Evolutionary conservation across 495 filamentous ascomycete species (phyloP).

Genomic region (Hypomontagnella monticulosa): DNA sequence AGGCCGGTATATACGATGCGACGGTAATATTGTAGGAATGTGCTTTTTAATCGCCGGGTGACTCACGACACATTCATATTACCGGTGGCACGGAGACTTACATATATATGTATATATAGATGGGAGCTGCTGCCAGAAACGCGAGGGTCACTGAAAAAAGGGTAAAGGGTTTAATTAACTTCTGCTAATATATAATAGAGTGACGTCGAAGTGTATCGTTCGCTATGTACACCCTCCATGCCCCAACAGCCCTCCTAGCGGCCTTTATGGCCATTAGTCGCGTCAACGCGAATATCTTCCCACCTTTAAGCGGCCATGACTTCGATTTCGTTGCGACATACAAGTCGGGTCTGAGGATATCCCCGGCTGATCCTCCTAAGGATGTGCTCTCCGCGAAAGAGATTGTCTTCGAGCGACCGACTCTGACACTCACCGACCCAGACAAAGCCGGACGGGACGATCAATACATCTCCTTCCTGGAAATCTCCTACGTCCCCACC

Average conservation of each 20-base stretch:
- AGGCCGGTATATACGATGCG: too few relatives aligned
- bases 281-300: background rate
- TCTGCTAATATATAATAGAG: too few relatives aligned
- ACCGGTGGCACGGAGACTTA: too few relatives aligned
- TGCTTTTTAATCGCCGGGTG: slow-evolving; percentile 1
- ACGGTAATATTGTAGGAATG: background rate
- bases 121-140: too few relatives aligned
- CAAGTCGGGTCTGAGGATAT: slow-evolving; percentile 11
- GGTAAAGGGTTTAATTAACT: too few relatives aligned
- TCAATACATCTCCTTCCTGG: slow-evolving; percentile 24
- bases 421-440: slow-evolving; percentile 1
- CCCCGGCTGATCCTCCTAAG: slow-evolving; percentile 1
- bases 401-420: background rate
- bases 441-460: background rate
- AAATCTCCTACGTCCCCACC: slow-evolving; percentile 4
- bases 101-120: too few relatives aligned
- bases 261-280: background rate
- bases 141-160: too few relatives aligned
- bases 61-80: slow-evolving; percentile 1
- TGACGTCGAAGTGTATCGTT: background rate
- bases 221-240: background rate
- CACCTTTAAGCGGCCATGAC: slow-evolving; percentile 17
- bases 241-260: background rate
- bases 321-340: slow-evolving; percentile 28
- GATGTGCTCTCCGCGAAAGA: background rate